Evolutionary conservation across 2,329 filamentous ascomycete species (phyloP).

Genomic region (Ciborinia camelliae): DNA sequence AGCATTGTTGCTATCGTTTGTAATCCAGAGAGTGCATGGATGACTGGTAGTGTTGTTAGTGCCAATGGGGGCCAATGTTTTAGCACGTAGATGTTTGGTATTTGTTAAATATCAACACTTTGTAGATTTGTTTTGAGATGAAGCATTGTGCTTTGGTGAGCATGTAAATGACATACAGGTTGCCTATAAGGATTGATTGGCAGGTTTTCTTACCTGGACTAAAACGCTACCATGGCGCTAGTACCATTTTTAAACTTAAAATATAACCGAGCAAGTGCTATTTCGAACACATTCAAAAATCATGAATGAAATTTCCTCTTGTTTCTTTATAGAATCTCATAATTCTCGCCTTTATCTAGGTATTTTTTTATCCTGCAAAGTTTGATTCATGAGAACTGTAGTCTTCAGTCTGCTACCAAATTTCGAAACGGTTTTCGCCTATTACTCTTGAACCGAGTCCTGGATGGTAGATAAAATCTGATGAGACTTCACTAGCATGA

Average conservation of each 20-base stretch:
- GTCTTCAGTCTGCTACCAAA: neutral
- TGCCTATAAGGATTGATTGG: neutral
- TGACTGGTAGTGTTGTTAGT: slow-evolving; percentile 21
- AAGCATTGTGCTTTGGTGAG: neutral
- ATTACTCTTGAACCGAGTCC: neutral
- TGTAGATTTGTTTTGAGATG: neutral
- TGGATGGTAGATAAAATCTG: neutral
- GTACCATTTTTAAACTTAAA: no score
- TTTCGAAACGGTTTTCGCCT: neutral
- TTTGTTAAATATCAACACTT: neutral
- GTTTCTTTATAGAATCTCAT: neutral
- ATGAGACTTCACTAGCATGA: no score
- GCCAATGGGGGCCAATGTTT: slow-evolving; percentile 22
- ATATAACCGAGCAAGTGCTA: neutral
- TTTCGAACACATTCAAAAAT: neutral
- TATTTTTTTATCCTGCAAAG: neutral
- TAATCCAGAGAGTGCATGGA: slow-evolving; percentile 20
- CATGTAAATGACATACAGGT: neutral
- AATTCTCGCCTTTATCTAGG: neutral
- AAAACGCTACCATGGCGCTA: no score
- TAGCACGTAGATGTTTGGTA: neutral
- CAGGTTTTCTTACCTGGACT: no score
- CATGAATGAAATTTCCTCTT: neutral
- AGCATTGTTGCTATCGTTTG: slow-evolving; percentile 22
- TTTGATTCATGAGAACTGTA: neutral